A percentile compares a stretch with the other conserved stretches of the same genome.
phyloP scores from a whole-genome alignment of 495 filamentous ascomycete genomes.

The Hypoxylon intermedium region DNA sequence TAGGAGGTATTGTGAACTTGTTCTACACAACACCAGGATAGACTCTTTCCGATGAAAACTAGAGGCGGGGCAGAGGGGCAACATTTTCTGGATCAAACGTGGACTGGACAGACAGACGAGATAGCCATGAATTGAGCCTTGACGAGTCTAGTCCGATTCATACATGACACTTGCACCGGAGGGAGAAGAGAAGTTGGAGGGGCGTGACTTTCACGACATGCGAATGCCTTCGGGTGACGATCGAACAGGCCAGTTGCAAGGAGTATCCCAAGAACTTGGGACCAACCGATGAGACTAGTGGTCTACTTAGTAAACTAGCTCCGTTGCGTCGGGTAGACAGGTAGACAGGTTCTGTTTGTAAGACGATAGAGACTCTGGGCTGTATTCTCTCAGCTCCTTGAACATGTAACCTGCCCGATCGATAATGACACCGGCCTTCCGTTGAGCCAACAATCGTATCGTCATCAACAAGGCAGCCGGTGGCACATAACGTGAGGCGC shows the following conservation, averaged over 20 bases:
- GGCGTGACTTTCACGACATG: conserved; percentile 39
- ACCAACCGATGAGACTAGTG: conserved; percentile 34
- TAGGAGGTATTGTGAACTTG: background rate
- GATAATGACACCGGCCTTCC: conserved; percentile 8
- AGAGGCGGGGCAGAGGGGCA: conserved; percentile 23
- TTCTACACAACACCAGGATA: conserved; percentile 5
- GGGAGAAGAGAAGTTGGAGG: conserved; percentile 19
- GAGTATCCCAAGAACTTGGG: conserved; percentile 41
- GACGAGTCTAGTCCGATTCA: conserved; percentile 4
- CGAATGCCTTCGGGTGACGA: conserved; percentile 33
- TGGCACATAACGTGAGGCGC: conserved; percentile 37
- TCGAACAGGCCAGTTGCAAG: conserved; percentile 32
- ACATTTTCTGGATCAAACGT: conserved; percentile 17
- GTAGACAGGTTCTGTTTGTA: conserved; percentile 3
- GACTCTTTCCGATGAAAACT: background rate
- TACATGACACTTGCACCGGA: conserved; percentile 8
- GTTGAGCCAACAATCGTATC: conserved; percentile 5
- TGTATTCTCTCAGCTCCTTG: conserved; percentile 5
- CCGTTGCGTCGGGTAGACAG: conserved; percentile 22
- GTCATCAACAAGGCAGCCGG: conserved; percentile 4
- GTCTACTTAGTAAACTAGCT: conserved; percentile 19
- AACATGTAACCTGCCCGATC: background rate
- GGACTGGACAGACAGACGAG: background rate
- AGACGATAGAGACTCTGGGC: conserved; percentile 1
- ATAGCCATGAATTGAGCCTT: conserved; percentile 11